phyloP scores from a whole-genome alignment of 2,329 filamentous ascomycete genomes.

The Cladophialophora psammophila region DNA sequence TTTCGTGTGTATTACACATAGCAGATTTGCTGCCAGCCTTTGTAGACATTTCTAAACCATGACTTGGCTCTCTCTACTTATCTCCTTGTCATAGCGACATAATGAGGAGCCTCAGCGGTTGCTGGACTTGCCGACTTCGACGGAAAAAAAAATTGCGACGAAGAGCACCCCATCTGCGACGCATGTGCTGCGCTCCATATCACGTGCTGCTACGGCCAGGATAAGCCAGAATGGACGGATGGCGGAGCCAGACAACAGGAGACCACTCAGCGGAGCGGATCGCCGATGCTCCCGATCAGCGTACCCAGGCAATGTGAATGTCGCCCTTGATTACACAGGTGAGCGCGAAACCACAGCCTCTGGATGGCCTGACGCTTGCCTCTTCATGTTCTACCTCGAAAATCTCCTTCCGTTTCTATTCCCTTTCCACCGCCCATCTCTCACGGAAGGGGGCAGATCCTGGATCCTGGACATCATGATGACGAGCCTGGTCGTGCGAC shows the following conservation, averaged over 20 bases:
- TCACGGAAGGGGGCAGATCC: constrained; percentile 64
- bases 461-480: constrained; percentile 67
- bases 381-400: constrained; percentile 68
- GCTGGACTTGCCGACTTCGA: constrained; percentile 68
- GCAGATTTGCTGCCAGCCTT: background rate
- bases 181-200: constrained; percentile 63
- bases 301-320: background rate
- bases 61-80: too few relatives aligned
- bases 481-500: constrained; percentile 65
- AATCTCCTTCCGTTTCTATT: constrained; percentile 69
- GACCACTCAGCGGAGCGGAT: constrained; percentile 52
- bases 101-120: constrained; percentile 42
- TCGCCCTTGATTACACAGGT: background rate
- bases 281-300: background rate
- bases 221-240: constrained; percentile 67
- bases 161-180: constrained; percentile 60
- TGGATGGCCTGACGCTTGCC: constrained; percentile 41
- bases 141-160: constrained; percentile 71
- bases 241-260: constrained; percentile 57
- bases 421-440: constrained; percentile 66
- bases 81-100: background rate
- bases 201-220: constrained; percentile 60
- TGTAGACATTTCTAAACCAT: background rate
- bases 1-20: too few relatives aligned
- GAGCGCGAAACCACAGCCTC: constrained; percentile 27